phyloP scores from a whole-genome alignment of 768 basidiomycete species.

The Rhodotorula diobovata region DNA sequence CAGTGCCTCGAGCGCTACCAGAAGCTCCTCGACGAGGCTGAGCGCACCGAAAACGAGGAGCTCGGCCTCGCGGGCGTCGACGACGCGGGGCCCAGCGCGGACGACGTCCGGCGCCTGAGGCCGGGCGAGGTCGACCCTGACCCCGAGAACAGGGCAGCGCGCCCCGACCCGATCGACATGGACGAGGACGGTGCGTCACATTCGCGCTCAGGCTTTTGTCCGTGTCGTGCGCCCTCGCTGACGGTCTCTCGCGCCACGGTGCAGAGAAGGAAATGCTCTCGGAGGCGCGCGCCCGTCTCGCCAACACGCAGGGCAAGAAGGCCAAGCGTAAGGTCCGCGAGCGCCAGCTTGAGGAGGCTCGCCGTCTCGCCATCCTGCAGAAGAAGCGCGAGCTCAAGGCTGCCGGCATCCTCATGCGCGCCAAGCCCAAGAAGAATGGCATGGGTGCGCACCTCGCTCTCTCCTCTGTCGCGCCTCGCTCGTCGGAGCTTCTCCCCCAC shows the following conservation, averaged over 20 bases:
- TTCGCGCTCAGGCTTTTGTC: background rate
- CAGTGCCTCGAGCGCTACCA: constrained; percentile 98
- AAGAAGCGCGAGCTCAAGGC: constrained; percentile 98
- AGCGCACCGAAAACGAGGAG: constrained; percentile 93
- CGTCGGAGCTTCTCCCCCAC: background rate
- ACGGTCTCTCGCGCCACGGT: background rate
- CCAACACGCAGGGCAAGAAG: constrained; percentile 99
- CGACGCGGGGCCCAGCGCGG: constrained; percentile 81
- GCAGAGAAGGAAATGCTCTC: constrained; percentile 99
- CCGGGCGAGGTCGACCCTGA: constrained; percentile 99
- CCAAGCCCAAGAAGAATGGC: constrained; percentile 90
- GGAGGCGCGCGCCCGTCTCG: constrained; percentile 92
- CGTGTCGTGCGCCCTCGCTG: background rate
- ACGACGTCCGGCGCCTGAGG: constrained; percentile 78
- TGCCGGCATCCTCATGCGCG: constrained; percentile 96
- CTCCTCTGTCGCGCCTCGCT: no score
- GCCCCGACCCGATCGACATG: constrained; percentile 99
- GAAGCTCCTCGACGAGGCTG: constrained; percentile 93
- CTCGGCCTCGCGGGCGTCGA: constrained; percentile 77
- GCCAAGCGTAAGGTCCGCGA: constrained; percentile 98
- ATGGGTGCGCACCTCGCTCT: constrained; percentile 57
- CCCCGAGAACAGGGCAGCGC: constrained; percentile 95
- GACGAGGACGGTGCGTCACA: constrained; percentile 80
- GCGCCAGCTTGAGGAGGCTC: constrained; percentile 91
- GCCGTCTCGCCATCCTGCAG: constrained; percentile 86